Percentiles rank a stretch among this genome's conserved stretches.
These are phyloP conservation scores for Lactifluus piperatus DNA, from an alignment of 768 basidiomycete genomes.

Conservation along the genomic window DNA sequence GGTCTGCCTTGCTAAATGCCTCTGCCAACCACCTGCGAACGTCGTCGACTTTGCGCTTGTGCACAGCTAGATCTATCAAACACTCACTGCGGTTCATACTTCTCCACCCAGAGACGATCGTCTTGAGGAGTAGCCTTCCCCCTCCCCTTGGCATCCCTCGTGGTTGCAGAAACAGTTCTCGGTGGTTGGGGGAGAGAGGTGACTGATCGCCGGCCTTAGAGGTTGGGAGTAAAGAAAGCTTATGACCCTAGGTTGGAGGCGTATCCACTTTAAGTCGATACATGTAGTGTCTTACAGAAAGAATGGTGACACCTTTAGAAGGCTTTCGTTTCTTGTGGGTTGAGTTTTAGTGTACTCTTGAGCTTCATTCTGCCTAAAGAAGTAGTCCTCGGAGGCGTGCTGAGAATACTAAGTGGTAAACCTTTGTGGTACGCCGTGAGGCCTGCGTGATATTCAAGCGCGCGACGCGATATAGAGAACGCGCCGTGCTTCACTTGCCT, in stretches of 20 bases:
- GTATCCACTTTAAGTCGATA: not conserved
- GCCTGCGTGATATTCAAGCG: no score
- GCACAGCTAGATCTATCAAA: constrained; percentile 69
- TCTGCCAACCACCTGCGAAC: constrained; percentile 68
- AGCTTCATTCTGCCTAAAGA: not conserved
- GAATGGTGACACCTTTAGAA: constrained; percentile 3
- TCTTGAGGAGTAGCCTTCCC: constrained; percentile 20
- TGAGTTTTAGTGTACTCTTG: constrained; percentile 18
- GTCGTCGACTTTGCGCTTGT: constrained; percentile 70
- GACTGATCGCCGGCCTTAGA: constrained; percentile 1
- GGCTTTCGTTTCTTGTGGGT: constrained; percentile 11
- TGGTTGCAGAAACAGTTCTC: not conserved
- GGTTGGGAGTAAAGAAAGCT: constrained; percentile 5
- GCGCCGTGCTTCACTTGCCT: no score
- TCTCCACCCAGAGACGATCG: constrained; percentile 29
- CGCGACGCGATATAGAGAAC: no score
- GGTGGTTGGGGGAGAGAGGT: not conserved
- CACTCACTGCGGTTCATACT: constrained; percentile 26
- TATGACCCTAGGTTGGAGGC: constrained; percentile 1
- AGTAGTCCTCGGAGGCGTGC: constrained; percentile 4
- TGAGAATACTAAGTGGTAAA: not conserved
- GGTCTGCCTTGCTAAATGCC: constrained; percentile 59
- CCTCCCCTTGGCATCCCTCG: constrained; percentile 22
- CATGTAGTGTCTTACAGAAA: constrained; percentile 6
- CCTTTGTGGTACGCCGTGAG: no score